Evolutionary conservation across 768 basidiomycete genomes (phyloP), one percentile per base, ranked within the genome.

Genomic region (Macrolepiota albuminosa): DNA sequence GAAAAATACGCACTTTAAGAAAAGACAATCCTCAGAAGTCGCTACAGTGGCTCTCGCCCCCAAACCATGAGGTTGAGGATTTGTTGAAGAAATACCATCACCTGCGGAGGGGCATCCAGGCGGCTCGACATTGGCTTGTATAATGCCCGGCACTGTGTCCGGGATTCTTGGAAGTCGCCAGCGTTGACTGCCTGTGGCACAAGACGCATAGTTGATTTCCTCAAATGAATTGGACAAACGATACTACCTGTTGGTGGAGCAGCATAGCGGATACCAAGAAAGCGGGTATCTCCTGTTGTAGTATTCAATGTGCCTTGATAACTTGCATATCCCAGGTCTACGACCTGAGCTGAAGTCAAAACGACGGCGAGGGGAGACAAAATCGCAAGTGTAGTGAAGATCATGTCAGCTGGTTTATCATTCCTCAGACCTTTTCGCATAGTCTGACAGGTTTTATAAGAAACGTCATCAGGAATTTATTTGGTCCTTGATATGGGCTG

Each of bases 241-340:
- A 8, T 58, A 73, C 29, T 29, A 78, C 81, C 81, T 34, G 74
- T 61, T 3, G 83, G 82, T 31, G 80, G 70, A 18, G 79, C 79
- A 11, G 83, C 82, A 68, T 79, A 84, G 8, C 82, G 74, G 47
- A 82, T 73, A 0, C 76, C 76, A 13, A 80, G 69, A 60, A 78
- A 81, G 16, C 68, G 63, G 0, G 74, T 73, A 59, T 76, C 71
- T 13, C 66, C 65, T 3, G 73, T 73, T 0, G 69, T 69, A 0
- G 70, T 47, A 55, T 78, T 70, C 13, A 76, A 64, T 0, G 66
- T 55, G 1, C 80, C 81, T 67, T 76, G 71, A 58, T 81, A 82
- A 56, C 68, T 66, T 0, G 80, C 76, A 61, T 80, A 79, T 2
- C 80, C 80, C 13, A 82, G 69, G 57, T 81, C 71, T 16, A 81